Base-by-base conservation (phyloP, 176 grass and related monocot genomes). In the Zoysia japonica region DNA sequence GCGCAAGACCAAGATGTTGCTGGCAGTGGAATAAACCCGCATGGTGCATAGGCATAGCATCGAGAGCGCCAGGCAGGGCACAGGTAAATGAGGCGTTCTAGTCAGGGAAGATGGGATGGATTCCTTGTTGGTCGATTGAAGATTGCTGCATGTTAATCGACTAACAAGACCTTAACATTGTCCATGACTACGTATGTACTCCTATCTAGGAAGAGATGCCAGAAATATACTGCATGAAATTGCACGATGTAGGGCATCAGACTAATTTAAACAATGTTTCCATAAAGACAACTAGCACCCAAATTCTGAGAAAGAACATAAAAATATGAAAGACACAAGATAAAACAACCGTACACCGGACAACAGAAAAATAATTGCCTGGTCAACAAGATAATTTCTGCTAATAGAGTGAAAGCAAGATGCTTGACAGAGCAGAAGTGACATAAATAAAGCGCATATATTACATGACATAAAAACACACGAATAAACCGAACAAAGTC, bases 401-500 rank as follows among this genome's bases (percentile, higher is more conserved):
- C 63, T 67, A 86, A 14, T 67, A 75, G 65, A 73, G 70, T 76
- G 84, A 89, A 89, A 85, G 80, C 75, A 89, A 80, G 79, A 75
- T 72, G 75, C 78, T 83, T 86, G 38, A 40, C 79, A 83, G 68
- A 37, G 61, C 61, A 78, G n/a, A 78, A 83, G n/a, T 16, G 60
- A 81, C 85, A 84, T n/a, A 85, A 85, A 78, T 6, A 65, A 49
- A 76, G 68, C 62, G 70, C 76, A 79, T 79, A 85, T 80, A 47
- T 85, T 63, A 89, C 85, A 87, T 39, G 78, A 10, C 20, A 8
- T 39, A 41, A 54, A 12, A 36, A 4, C 14, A 47, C 54, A 85
- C 48, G 46, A 60, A 83, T 57, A 80, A 48, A 37, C n/a, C n/a
- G n/a, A n/a, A n/a, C n/a, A n/a, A n/a, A n/a, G n/a, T n/a, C n/a